A percentile compares a stretch with the other conserved stretches of the same genome.
These are phyloP conservation scores for Neckera pumila DNA, from an alignment of 225 moss, liverwort and hornwort genomes.

Conservation along the genomic window DNA sequence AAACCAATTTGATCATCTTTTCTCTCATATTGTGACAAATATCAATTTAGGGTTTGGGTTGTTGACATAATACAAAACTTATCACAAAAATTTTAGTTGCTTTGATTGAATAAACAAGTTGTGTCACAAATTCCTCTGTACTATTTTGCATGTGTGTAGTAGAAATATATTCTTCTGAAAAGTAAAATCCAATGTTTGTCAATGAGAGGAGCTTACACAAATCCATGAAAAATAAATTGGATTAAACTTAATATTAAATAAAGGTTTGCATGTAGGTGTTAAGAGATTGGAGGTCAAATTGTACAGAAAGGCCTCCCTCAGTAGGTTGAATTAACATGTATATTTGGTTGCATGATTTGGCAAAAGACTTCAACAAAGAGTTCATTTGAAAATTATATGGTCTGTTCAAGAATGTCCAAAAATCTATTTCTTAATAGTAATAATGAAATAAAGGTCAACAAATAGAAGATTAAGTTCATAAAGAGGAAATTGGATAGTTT, in stretches of 20 bases:
- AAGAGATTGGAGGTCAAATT: not conserved
- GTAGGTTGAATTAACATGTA: not conserved
- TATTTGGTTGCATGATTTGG: not conserved
- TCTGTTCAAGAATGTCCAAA: not conserved
- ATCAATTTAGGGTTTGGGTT: not conserved
- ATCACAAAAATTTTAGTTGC: not conserved
- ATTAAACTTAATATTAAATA: not conserved
- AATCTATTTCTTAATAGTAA: not conserved
- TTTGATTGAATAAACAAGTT: not conserved
- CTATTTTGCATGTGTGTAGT: not conserved
- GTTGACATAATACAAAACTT: not conserved
- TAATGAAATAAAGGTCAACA: not conserved
- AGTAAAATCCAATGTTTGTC: not conserved
- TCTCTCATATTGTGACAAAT: not conserved
- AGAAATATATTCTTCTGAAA: not conserved
- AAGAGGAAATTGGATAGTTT: not conserved
- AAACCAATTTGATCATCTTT: not conserved
- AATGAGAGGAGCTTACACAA: not conserved
- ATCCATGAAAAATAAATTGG: not conserved
- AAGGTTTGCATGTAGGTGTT: not conserved
- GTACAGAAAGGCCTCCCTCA: not conserved
- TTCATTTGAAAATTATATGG: not conserved
- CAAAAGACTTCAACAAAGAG: not conserved
- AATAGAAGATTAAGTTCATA: not conserved
- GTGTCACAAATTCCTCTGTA: not conserved